Conservation (phyloP, 495 filamentous ascomycete species). For the Oidiodendron maius region DNA sequence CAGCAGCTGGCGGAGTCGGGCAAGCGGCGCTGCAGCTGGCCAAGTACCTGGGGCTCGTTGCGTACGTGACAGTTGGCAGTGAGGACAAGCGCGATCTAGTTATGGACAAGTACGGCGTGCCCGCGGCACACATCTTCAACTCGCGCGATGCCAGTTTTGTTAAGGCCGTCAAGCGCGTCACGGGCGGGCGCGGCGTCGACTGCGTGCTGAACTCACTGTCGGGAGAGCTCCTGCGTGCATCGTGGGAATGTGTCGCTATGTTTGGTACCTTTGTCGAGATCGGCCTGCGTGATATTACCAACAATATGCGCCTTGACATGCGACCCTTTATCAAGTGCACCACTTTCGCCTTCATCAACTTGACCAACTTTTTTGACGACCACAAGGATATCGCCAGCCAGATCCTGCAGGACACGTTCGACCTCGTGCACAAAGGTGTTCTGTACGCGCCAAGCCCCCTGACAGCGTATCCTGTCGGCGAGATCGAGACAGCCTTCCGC, state of each 20-base stretch:
- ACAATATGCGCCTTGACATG: constrained; percentile 1
- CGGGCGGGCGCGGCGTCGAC: constrained; percentile 51
- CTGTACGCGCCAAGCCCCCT: constrained; percentile 23
- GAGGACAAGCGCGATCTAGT: constrained; percentile 45
- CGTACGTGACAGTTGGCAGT: constrained; percentile 51
- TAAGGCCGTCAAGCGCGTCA: constrained; percentile 38
- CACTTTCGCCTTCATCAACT: not conserved
- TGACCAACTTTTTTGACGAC: not conserved
- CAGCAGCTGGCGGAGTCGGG: too few species aligned
- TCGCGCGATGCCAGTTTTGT: constrained; percentile 34
- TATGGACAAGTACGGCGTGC: constrained; percentile 39
- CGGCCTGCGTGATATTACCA: constrained; percentile 24
- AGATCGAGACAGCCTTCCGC: constrained; percentile 41
- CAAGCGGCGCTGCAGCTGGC: constrained; percentile 53
- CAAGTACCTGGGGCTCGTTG: constrained; percentile 44
- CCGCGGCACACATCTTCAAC: constrained; percentile 46
- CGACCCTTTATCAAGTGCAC: not conserved
- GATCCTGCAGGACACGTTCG: too few species aligned
- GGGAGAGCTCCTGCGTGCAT: constrained; percentile 34
- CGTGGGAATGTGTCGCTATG: constrained; percentile 39
- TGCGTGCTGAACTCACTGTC: constrained; percentile 56
- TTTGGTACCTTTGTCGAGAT: constrained; percentile 53
- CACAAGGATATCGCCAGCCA: not conserved
- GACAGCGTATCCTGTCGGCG: constrained; percentile 27
- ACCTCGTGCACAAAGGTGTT: not conserved